These are phyloP conservation scores for Phlegmacium glaucopus DNA, from an alignment of 768 basidiomycete species.

Conservation along the genomic window DNA sequence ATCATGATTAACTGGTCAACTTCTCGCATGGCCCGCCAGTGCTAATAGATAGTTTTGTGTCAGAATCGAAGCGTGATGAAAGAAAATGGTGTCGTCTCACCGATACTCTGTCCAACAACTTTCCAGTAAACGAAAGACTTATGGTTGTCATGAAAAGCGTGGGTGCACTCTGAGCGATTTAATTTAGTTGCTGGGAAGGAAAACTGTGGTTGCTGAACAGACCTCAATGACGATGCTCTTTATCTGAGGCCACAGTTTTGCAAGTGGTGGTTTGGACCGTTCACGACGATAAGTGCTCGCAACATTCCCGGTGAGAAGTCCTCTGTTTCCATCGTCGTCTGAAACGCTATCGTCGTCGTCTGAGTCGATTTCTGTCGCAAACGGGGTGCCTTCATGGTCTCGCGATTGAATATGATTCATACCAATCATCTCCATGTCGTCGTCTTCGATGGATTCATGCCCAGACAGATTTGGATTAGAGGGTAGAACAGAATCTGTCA, in stretches of 20 bases:
- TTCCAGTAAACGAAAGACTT: slow-evolving; percentile 87
- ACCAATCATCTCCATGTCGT: slow-evolving; percentile 36
- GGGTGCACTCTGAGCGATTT: slow-evolving; percentile 67
- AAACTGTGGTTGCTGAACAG: slow-evolving; percentile 14
- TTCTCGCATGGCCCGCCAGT: slow-evolving; percentile 84
- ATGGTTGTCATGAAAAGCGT: slow-evolving; percentile 81
- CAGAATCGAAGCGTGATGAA: not conserved
- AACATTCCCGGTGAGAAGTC: slow-evolving; percentile 33
- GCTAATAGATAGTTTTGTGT: slow-evolving; percentile 36
- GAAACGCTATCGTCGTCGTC: slow-evolving; percentile 35
- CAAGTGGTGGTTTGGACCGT: slow-evolving; percentile 13
- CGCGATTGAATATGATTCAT: slow-evolving; percentile 18
- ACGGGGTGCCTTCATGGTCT: slow-evolving; percentile 6
- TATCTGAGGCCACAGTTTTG: slow-evolving; percentile 50
- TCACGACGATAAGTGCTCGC: slow-evolving; percentile 24
- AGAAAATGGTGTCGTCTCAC: slow-evolving; percentile 37
- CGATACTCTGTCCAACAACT: slow-evolving; percentile 83
- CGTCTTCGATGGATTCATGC: slow-evolving; percentile 22
- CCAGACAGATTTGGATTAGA: slow-evolving; percentile 29
- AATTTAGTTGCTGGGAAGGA: not conserved
- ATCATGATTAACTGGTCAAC: slow-evolving; percentile 97
- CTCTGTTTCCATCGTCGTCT: slow-evolving; percentile 37
- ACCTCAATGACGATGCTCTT: slow-evolving; percentile 72
- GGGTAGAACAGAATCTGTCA: not conserved
- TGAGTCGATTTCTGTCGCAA: slow-evolving; percentile 14